These are phyloP conservation scores for Sclerotinia spermophila DNA, from an alignment of 2,329 filamentous ascomycete genomes.

Conservation along the genomic window DNA sequence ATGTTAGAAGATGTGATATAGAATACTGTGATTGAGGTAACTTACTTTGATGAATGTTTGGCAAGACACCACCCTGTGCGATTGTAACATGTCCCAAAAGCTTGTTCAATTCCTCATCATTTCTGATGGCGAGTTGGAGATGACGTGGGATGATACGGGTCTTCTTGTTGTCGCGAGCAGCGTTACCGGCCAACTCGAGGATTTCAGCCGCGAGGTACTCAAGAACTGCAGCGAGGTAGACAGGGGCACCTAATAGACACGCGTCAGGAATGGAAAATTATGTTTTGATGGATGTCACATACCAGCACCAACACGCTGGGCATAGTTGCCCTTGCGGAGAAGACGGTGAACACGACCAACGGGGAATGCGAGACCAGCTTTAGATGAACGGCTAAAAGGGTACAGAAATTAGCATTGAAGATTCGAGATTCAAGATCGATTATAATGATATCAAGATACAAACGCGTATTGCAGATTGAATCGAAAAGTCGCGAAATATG, in stretches of 20 bases:
- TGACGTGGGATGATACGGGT: slow-evolving; percentile 99
- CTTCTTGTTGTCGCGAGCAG: slow-evolving; percentile 99
- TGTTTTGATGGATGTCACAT: slow-evolving; percentile 35
- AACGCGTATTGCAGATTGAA: slow-evolving; percentile 33
- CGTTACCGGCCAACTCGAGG: slow-evolving; percentile 97
- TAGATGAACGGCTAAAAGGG: slow-evolving; percentile 79
- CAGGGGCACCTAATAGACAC: slow-evolving; percentile 63
- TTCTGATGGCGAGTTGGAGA: slow-evolving; percentile 97
- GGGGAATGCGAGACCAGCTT: slow-evolving; percentile 98
- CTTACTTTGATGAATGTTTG: slow-evolving; percentile 96
- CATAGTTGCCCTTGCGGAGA: slow-evolving; percentile 98
- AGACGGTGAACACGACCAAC: slow-evolving; percentile 99
- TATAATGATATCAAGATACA: background rate
- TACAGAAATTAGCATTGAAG: slow-evolving; percentile 19
- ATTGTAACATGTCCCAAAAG: slow-evolving; percentile 94
- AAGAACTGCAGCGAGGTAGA: slow-evolving; percentile 95
- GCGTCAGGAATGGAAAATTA: slow-evolving; percentile 29
- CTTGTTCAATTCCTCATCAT: slow-evolving; percentile 99
- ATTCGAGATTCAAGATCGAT: slow-evolving; percentile 40
- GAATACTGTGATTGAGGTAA: slow-evolving; percentile 31
- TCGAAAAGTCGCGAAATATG: slow-evolving; percentile 19
- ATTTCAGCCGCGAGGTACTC: slow-evolving; percentile 99
- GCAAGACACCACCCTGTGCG: slow-evolving; percentile 93
- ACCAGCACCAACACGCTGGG: slow-evolving; percentile 98
- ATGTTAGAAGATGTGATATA: slow-evolving; percentile 27